Evolutionary conservation across 179 eudicot species (phyloP).

Genomic region (Amaranthus tricolor): DNA sequence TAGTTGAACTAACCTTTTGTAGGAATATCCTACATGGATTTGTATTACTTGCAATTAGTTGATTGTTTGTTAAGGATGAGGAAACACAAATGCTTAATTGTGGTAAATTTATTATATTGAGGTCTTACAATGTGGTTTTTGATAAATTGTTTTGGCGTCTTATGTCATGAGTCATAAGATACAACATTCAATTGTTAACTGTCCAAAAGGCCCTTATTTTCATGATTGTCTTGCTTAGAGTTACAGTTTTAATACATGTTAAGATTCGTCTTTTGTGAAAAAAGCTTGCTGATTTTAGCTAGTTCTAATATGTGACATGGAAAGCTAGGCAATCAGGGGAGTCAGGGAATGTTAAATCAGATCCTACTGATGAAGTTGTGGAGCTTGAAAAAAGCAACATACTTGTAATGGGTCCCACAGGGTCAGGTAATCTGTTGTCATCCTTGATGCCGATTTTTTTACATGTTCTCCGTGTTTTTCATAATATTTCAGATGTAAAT

Average conservation of each 20-base stretch:
- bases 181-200: neutral
- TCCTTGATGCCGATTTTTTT: constrained; percentile 6
- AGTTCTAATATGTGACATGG: constrained; percentile 30
- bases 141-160: neutral
- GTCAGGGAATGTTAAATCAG: constrained; percentile 46
- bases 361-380: constrained; percentile 54
- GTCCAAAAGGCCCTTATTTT: neutral
- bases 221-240: constrained; percentile 1
- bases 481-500: constrained; percentile 11
- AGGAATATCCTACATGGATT: too few species aligned
- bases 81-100: neutral
- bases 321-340: constrained; percentile 75
- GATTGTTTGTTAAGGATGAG: neutral
- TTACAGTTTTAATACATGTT: neutral
- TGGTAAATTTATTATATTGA: too few species aligned
- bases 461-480: neutral
- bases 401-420: constrained; percentile 98
- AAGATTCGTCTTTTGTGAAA: neutral
- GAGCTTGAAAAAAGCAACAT: constrained; percentile 98
- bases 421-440: constrained; percentile 68
- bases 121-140: neutral
- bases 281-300: constrained; percentile 19
- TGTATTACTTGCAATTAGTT: too few species aligned
- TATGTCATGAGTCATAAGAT: neutral
- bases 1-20: too few species aligned